Evolutionary conservation across 2,329 filamentous ascomycete species (phyloP), one percentile per base, ranked within the genome.

Genomic region (Penicillium sp.): DNA sequence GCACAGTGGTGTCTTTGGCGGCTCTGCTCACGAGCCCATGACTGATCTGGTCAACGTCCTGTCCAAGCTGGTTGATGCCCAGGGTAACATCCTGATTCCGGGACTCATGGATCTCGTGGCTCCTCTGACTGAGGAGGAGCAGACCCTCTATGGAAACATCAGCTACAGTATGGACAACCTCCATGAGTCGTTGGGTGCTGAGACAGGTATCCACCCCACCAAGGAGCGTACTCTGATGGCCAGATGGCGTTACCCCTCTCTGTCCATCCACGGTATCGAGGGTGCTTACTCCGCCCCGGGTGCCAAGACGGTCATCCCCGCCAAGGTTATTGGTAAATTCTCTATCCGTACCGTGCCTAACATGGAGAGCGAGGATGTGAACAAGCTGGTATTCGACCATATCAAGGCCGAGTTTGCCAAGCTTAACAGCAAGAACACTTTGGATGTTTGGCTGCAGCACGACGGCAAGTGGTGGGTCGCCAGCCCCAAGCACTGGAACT

Each of bases 391-490:
- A 38, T 86, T 82, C 75, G 84, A 87, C 69, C 86, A 90, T 69
- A 79, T 97, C 57, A 80, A 91, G 65, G 83, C 86, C 57, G 82
- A 87, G 59, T 96, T 95, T 69, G 84, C 85, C 61, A 88, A 89
- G 72, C 79, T 97, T 31, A 81, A 82, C 58, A 93, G 85, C 72
- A 98, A 98, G 79, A 98, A 98, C 77, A 89, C 78, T 15, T 72
- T 95, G 65, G 87, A 87, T 62, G 83, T 89, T 46, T 83, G 78
- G 66, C 78, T 90, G 51, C 84, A 91, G 72, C 93, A 98, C 76
- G 84, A 83, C 52, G 93, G 93, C 61, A 96, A 96, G 75, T 98
- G 93, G 93, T 98, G 93, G 93, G 89, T 95, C 42, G 89, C 94
- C 41, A 90, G 86, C 66, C 91, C 93, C 28, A 93, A 95, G 75